Base-by-base conservation (phyloP, 306 rosid species). In the Gynostemma pentaphyllum region DNA sequence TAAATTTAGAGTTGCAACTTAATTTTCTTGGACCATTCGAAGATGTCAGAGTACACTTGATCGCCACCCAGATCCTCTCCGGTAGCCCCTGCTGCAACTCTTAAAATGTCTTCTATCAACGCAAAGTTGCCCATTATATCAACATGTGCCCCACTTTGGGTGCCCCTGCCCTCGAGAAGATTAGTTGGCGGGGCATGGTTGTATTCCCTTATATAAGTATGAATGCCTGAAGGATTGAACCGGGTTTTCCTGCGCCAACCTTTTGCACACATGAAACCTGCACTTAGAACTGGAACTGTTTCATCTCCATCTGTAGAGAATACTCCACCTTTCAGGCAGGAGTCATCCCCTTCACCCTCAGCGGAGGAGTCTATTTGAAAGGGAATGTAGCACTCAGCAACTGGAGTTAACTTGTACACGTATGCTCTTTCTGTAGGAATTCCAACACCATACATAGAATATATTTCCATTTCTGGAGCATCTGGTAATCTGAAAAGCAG, bases 91-190 rank as follows among this genome's bases (percentile, higher is more conserved):
- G 96, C 85, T 7, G 95, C 96, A 30, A 89, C 76, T 68, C 95
- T 80, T 44, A 89, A 1, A 60, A 89, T 45, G 68, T 85, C 96
- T 71, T 89, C 95, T 59, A 86, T 86, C 76, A 89, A 68, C 8
- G 88, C 95, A 57, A 86, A 89, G 66, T 86, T 89, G 47, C 95
- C 96, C 96, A 89, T 89, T 57, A 85, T 89, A 66, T 89, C 95
- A 67, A 89, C 96, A 64, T 89, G 96, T 64, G 96, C 81, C 28
- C 88, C 96, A 45, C 96, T 89, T 40, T 79, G 95, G 4, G 96
- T 85, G 0, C 96, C 96, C 4, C 96, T 67, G 9, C 96, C 96
- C 57, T 89, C 95, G 0, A 89, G 80, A 48, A 85, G 51, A 74
- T 76, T 82, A 54, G 95, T 73, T 1, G 88, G 95, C 49, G 95